These are phyloP conservation scores for Lomentospora prolificans DNA, from an alignment of 2,329 filamentous ascomycete species.

Conservation along the genomic window DNA sequence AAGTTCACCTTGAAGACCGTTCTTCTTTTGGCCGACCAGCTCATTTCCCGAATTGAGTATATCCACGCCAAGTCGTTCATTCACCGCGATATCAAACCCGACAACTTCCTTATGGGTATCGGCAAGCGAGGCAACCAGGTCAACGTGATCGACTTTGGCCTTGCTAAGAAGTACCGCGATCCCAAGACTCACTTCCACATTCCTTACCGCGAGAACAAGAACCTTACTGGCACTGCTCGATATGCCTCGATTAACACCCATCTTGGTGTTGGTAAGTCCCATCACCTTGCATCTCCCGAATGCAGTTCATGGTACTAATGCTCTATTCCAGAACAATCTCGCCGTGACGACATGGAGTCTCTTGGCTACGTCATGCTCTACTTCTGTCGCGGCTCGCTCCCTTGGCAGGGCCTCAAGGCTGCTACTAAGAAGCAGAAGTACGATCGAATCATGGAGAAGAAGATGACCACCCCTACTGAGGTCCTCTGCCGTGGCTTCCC, in stretches of 20 bases:
- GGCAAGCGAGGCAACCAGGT: slow-evolving; percentile 99
- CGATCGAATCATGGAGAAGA: slow-evolving; percentile 99
- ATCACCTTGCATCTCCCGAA: background rate
- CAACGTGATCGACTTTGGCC: slow-evolving; percentile 97
- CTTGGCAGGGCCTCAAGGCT: slow-evolving; percentile 97
- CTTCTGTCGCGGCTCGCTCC: slow-evolving; percentile 97
- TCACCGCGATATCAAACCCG: slow-evolving; percentile 98
- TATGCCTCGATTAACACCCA: slow-evolving; percentile 99
- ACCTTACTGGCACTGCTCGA: slow-evolving; percentile 94
- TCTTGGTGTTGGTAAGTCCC: slow-evolving; percentile 69
- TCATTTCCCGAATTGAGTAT: slow-evolving; percentile 98
- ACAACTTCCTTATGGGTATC: slow-evolving; percentile 99
- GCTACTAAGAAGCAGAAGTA: slow-evolving; percentile 99
- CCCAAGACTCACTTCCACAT: slow-evolving; percentile 99
- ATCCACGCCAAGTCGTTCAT: slow-evolving; percentile 99
- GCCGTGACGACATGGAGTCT: slow-evolving; percentile 98
- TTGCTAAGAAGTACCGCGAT: slow-evolving; percentile 99
- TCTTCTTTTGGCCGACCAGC: slow-evolving; percentile 88
- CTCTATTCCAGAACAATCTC: slow-evolving; percentile 65
- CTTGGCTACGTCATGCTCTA: slow-evolving; percentile 99
- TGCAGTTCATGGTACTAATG: background rate
- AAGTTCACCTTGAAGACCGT: slow-evolving; percentile 99
- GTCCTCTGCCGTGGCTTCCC: slow-evolving; percentile 98
- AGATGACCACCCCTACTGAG: slow-evolving; percentile 99
- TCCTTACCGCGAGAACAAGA: slow-evolving; percentile 99